A percentile compares a stretch with the other conserved stretches of the same genome.
Evolutionary conservation across 2,329 filamentous ascomycete species (phyloP).

Genomic region (Sordariomycetes sp.): DNA sequence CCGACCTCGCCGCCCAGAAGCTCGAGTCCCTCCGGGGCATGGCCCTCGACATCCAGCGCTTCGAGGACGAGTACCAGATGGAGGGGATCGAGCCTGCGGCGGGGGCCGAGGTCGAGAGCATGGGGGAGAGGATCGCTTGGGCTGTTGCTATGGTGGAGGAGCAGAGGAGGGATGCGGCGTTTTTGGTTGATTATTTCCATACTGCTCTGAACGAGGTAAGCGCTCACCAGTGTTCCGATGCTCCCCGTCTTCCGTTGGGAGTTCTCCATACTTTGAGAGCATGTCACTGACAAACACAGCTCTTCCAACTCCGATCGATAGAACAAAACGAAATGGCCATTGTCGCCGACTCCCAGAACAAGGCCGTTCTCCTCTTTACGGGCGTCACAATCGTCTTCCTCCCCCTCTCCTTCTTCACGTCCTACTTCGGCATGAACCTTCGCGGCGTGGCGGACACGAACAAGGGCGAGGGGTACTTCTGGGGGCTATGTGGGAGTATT

Average conservation of each 20-base stretch:
- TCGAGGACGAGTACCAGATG: conserved; percentile 1
- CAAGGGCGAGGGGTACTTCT: neutral
- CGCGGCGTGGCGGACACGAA: neutral
- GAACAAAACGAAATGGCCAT: conserved; percentile 13
- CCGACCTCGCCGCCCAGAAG: neutral
- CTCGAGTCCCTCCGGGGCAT: neutral
- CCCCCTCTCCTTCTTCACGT: conserved; percentile 2
- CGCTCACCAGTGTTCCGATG: too few species aligned
- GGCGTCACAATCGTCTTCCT: neutral
- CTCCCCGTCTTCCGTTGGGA: too few species aligned
- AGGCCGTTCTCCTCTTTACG: conserved; percentile 2
- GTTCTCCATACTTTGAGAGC: neutral
- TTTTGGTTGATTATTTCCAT: conserved; percentile 46
- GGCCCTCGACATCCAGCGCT: neutral
- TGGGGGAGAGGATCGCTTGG: conserved; percentile 42
- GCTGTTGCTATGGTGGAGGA: conserved; percentile 52
- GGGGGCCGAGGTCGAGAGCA: conserved; percentile 32
- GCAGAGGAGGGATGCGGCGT: conserved; percentile 54
- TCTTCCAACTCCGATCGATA: conserved; percentile 5
- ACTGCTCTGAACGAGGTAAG: conserved; percentile 1
- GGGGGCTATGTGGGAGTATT: neutral
- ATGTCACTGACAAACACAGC: neutral
- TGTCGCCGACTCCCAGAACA: conserved; percentile 1
- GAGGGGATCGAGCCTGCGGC: neutral
- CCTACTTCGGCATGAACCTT: conserved; percentile 3